A percentile compares a stretch with the other conserved stretches of the same genome.
Conservation (phyloP, 108 stramenopile genomes). For the Pseudonitzschia multiseries region DNA sequence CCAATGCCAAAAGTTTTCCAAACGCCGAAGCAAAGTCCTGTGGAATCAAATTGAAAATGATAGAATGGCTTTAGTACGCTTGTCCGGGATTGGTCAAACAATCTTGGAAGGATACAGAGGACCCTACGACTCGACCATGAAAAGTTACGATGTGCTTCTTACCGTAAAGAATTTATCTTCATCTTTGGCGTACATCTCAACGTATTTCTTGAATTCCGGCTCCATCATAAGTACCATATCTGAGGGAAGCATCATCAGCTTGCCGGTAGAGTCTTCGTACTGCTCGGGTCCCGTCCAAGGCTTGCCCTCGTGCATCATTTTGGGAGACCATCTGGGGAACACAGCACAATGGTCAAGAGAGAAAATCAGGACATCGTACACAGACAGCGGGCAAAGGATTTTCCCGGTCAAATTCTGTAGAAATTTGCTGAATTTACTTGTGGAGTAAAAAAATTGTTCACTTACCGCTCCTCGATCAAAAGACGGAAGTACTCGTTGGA, state of each 20-base stretch:
- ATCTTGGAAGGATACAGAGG: neutral
- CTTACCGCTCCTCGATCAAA: slow-evolving; percentile 77
- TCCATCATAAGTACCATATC: slow-evolving; percentile 91
- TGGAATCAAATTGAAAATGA: neutral
- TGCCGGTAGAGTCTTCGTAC: slow-evolving; percentile 87
- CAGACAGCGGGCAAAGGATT: no score
- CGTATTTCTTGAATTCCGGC: slow-evolving; percentile 75
- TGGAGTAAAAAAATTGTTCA: no score
- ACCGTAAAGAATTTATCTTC: slow-evolving; percentile 83
- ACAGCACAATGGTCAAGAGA: no score
- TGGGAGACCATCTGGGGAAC: slow-evolving; percentile 46
- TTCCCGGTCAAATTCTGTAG: no score
- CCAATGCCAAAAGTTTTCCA: slow-evolving; percentile 78
- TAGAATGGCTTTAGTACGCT: neutral
- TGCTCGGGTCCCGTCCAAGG: slow-evolving; percentile 89
- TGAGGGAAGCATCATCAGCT: slow-evolving; percentile 65
- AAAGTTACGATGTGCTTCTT: neutral
- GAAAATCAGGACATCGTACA: no score
- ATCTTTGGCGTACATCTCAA: slow-evolving; percentile 91
- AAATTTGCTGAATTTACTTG: no score
- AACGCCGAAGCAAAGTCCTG: slow-evolving; percentile 81
- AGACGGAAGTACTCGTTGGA: slow-evolving; percentile 97
- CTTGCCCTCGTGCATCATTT: slow-evolving; percentile 90
- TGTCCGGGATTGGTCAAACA: neutral
- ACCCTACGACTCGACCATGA: neutral